Conservation (phyloP, 306 rosid genomes). For the Mucuna pruriens region DNA sequence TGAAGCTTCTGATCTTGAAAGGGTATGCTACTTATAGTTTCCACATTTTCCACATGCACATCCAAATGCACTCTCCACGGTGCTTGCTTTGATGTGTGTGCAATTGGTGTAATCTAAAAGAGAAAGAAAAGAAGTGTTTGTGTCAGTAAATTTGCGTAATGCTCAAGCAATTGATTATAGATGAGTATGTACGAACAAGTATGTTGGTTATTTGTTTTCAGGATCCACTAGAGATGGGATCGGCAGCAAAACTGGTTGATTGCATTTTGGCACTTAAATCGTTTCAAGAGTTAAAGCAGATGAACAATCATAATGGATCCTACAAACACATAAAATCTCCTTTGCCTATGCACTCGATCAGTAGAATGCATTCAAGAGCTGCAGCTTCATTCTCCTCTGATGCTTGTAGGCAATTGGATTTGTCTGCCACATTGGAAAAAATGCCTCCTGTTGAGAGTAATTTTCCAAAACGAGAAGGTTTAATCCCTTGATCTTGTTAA, state of each 20-base stretch:
- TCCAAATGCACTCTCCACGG: background rate
- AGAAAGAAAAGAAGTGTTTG: background rate
- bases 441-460: slow-evolving; percentile 43
- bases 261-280: slow-evolving; percentile 81
- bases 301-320: slow-evolving; percentile 54
- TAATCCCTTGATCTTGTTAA: slow-evolving; percentile 22
- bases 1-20: slow-evolving; percentile 93
- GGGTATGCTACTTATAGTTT: slow-evolving; percentile 51
- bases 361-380: slow-evolving; percentile 60
- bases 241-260: slow-evolving; percentile 78
- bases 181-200: slow-evolving; percentile 23
- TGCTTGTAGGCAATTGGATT: slow-evolving; percentile 75
- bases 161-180: background rate
- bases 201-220: slow-evolving; percentile 43
- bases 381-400: slow-evolving; percentile 56
- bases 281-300: slow-evolving; percentile 70
- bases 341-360: slow-evolving; percentile 53
- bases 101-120: background rate
- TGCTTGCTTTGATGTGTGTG: slow-evolving; percentile 9
- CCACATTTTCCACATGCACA: background rate
- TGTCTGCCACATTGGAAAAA: slow-evolving; percentile 61
- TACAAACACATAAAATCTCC: slow-evolving; percentile 72
- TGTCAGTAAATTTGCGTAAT: background rate
- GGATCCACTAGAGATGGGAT: slow-evolving; percentile 78
- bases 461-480: slow-evolving; percentile 67